A percentile compares a stretch with the other conserved stretches of the same genome.
These are phyloP conservation scores for Hirsutella rhossiliensis DNA, from an alignment of 2,329 filamentous ascomycete species.

Conservation along the genomic window DNA sequence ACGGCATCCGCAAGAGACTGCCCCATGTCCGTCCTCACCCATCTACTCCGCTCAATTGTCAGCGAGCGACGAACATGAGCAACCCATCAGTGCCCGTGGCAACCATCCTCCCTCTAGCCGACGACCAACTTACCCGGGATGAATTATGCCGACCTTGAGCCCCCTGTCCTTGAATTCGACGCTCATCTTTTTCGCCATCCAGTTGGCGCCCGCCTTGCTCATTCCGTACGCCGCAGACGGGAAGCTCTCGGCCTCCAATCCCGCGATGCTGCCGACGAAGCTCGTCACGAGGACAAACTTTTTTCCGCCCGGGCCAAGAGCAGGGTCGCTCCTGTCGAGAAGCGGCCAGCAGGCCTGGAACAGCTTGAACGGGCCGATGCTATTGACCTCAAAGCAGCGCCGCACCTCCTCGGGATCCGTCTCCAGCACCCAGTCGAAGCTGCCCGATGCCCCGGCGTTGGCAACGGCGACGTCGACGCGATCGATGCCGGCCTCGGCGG, in stretches of 20 bases:
- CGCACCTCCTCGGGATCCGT: constrained; percentile 2
- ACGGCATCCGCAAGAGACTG: constrained; percentile 3
- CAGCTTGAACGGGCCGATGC: constrained; percentile 6
- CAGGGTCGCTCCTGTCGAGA: constrained; percentile 15
- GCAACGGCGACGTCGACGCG: constrained; percentile 39
- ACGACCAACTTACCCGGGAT: constrained; percentile 16
- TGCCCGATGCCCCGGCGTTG: constrained; percentile 28
- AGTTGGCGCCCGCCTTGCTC: constrained; percentile 25
- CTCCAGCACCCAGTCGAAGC: constrained; percentile 1
- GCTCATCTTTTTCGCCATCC: constrained; percentile 17
- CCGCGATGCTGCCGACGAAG: constrained; percentile 5
- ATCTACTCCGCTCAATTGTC: constrained; percentile 2
- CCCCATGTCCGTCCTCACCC: constrained; percentile 7
- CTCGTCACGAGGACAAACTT: constrained; percentile 8
- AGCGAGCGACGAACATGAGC: too few relatives aligned
- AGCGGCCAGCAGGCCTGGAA: constrained; percentile 16
- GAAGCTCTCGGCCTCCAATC: constrained; percentile 11
- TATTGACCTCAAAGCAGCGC: constrained; percentile 6
- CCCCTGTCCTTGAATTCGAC: constrained; percentile 16
- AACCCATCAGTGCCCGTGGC: too few relatives aligned
- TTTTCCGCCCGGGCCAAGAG: background rate
- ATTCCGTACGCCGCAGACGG: constrained; percentile 28
- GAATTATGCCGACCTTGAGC: constrained; percentile 18
- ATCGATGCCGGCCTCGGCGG: constrained; percentile 15
- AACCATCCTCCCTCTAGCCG: background rate